Conservation (phyloP, 2,329 filamentous ascomycete genomes). For the Ophiocordyceps camponoti-rufipedis region DNA sequence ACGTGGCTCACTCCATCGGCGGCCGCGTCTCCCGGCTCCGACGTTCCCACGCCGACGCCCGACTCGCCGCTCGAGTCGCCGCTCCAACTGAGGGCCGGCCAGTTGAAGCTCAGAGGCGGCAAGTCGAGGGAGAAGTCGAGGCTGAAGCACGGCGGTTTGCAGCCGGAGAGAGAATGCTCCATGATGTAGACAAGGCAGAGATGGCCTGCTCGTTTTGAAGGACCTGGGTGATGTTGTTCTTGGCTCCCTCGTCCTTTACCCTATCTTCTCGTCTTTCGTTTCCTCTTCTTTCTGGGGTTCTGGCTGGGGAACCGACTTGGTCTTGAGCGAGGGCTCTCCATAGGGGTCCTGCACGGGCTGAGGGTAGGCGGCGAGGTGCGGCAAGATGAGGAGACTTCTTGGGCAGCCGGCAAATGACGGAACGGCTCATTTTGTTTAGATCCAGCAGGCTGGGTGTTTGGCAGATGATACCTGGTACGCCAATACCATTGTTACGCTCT, state of each 20-base stretch:
- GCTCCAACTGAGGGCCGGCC: slow-evolving; percentile 4
- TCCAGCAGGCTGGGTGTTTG: background rate
- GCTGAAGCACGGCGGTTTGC: slow-evolving; percentile 14
- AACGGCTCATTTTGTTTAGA: background rate
- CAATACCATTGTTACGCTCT: background rate
- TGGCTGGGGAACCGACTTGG: too few species aligned
- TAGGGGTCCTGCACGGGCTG: too few species aligned
- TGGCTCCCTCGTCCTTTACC: too few species aligned
- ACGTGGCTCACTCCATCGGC: slow-evolving; percentile 8
- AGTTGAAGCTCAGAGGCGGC: slow-evolving; percentile 12
- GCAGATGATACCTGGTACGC: background rate
- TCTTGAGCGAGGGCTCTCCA: too few species aligned
- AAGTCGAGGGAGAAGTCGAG: slow-evolving; percentile 22
- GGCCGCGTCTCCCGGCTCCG: slow-evolving; percentile 3
- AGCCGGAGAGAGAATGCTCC: slow-evolving; percentile 27
- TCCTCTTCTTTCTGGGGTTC: too few species aligned
- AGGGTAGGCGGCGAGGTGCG: too few species aligned
- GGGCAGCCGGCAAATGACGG: background rate
- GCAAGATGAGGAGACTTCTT: background rate
- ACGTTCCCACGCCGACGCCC: slow-evolving; percentile 4
- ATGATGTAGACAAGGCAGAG: slow-evolving; percentile 20
- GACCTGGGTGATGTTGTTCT: too few species aligned
- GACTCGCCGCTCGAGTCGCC: slow-evolving; percentile 6
- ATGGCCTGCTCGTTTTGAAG: too few species aligned
- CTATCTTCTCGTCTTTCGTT: too few species aligned